A percentile compares a stretch with the other conserved stretches of the same genome.
phyloP scores from a whole-genome alignment of 768 basidiomycete species.

The Phanerochaete carnosa region DNA sequence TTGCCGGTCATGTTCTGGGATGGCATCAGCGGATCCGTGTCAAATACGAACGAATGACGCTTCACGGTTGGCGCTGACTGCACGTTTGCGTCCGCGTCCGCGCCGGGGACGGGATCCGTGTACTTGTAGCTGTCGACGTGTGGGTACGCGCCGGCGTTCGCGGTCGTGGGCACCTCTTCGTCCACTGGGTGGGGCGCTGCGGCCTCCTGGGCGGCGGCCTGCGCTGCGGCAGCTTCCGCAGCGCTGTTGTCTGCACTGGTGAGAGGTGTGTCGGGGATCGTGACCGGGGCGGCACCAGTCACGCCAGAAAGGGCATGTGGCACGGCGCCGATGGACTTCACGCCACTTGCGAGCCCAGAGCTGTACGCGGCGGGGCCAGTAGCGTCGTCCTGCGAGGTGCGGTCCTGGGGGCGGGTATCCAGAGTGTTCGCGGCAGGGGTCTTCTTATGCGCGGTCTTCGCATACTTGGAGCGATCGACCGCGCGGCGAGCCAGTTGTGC shows the following conservation, averaged over 20 bases:
- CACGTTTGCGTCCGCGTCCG: background rate
- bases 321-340: constrained; percentile 1
- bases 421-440: background rate
- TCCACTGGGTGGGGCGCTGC: background rate
- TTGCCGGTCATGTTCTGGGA: constrained; percentile 12
- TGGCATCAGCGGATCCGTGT: constrained; percentile 12
- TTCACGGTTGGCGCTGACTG: background rate
- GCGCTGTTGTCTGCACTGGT: background rate
- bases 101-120: background rate
- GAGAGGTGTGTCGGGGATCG: background rate
- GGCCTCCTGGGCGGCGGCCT: background rate
- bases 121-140: background rate
- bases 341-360: background rate
- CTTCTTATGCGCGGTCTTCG: background rate
- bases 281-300: constrained; percentile 2
- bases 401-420: background rate
- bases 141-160: background rate
- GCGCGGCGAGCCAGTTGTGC: background rate
- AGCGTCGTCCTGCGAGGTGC: background rate
- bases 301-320: constrained; percentile 3
- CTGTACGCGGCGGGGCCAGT: background rate
- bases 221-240: background rate
- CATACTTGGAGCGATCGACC: background rate
- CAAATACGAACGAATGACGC: constrained; percentile 8
- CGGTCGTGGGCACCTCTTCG: background rate